Percentiles rank a stretch among this genome's conserved stretches.
Conservation (phyloP, 805 yeast genomes). For the Ogataea pilisensis region DNA sequence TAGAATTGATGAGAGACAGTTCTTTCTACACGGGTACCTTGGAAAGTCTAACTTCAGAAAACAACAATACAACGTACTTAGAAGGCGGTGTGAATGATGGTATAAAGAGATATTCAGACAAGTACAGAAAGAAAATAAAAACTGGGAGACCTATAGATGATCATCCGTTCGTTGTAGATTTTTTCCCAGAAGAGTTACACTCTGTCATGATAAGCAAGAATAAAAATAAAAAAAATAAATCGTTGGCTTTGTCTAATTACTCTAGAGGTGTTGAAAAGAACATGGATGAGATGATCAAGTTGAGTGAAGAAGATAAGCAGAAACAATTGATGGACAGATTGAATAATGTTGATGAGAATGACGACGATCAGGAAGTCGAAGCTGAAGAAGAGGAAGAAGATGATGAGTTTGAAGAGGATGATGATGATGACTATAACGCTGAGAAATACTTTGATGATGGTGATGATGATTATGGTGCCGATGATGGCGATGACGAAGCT, state of each 20-base stretch:
- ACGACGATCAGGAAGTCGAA: slow-evolving; percentile 41
- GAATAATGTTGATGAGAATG: slow-evolving; percentile 35
- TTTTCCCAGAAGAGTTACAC: slow-evolving; percentile 77
- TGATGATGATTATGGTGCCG: slow-evolving; percentile 54
- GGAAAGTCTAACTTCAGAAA: slow-evolving; percentile 16
- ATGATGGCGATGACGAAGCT: slow-evolving; percentile 65
- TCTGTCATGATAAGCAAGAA: slow-evolving; percentile 56
- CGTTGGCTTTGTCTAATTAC: slow-evolving; percentile 38
- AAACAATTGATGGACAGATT: slow-evolving; percentile 28
- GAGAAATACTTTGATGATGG: slow-evolving; percentile 75
- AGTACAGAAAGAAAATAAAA: slow-evolving; percentile 64
- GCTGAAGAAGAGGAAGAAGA: slow-evolving; percentile 55
- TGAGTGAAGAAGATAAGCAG: slow-evolving; percentile 28
- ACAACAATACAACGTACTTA: slow-evolving; percentile 26
- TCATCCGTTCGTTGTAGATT: slow-evolving; percentile 66
- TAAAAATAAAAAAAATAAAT: slow-evolving; percentile 49
- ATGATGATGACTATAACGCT: slow-evolving; percentile 76
- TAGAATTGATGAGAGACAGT: slow-evolving; percentile 54
- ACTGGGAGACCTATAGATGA: slow-evolving; percentile 71
- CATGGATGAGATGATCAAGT: slow-evolving; percentile 24
- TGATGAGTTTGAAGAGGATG: slow-evolving; percentile 69
- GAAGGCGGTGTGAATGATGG: slow-evolving; percentile 58
- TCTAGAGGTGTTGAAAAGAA: slow-evolving; percentile 38
- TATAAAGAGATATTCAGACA: slow-evolving; percentile 77
- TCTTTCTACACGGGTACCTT: slow-evolving; percentile 63